A percentile compares a stretch with the other conserved stretches of the same genome.
Evolutionary conservation across 192 early-diverging fungal genomes (phyloP).

Genomic region (Linnemannia hyalina): DNA sequence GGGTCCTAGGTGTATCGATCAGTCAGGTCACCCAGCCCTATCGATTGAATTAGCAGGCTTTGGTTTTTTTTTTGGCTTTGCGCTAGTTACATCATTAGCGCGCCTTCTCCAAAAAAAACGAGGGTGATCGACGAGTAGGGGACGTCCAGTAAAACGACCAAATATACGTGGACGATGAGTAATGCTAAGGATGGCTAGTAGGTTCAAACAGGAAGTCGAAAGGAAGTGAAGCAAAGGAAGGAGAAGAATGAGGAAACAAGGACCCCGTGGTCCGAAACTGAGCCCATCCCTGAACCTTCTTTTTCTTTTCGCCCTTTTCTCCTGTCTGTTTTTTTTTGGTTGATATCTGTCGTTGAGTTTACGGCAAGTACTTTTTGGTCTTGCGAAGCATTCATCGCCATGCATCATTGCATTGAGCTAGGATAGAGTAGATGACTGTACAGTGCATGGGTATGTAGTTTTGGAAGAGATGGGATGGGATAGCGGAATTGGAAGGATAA

Average conservation of each 20-base stretch:
- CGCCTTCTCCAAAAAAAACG: neutral
- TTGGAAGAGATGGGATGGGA: too few relatives aligned
- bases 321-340: neutral
- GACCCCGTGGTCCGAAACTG: conserved; percentile 2
- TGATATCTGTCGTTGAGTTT: neutral
- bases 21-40: too few relatives aligned
- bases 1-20: too few relatives aligned
- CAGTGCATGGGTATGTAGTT: too few relatives aligned
- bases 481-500: too few relatives aligned
- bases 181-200: neutral
- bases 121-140: neutral
- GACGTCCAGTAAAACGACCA: neutral
- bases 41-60: too few relatives aligned
- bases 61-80: too few relatives aligned
- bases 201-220: neutral
- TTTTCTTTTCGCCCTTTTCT: neutral
- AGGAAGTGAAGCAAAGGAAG: too few relatives aligned
- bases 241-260: neutral
- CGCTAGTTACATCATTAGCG: neutral
- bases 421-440: too few relatives aligned
- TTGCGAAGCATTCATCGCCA: neutral
- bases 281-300: conserved; percentile 40
- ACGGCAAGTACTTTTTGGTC: neutral
- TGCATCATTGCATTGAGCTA: too few relatives aligned
- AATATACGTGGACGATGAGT: neutral